Evolutionary conservation across 2,329 filamentous ascomycete species (phyloP).

Genomic region (Epichloe sibirici): DNA sequence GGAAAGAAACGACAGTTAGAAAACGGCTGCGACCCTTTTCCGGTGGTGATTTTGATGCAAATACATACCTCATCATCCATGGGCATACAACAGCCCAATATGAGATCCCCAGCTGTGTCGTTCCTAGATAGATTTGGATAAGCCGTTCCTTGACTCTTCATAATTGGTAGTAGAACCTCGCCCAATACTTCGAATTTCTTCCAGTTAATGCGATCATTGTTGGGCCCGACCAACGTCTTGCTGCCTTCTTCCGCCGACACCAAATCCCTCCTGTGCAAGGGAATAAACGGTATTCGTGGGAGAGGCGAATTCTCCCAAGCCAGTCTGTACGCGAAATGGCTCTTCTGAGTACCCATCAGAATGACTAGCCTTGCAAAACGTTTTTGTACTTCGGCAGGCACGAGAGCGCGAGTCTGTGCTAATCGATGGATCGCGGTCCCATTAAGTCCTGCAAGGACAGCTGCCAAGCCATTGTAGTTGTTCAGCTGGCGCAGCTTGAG

Average conservation of each 20-base stretch:
- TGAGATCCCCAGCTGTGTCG: constrained; percentile 58
- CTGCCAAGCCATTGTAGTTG: constrained; percentile 95
- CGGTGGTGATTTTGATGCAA: background rate
- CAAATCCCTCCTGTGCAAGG: constrained; percentile 77
- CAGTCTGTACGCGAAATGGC: constrained; percentile 87
- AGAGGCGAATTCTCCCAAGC: constrained; percentile 93
- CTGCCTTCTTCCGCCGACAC: constrained; percentile 90
- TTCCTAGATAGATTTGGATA: constrained; percentile 62
- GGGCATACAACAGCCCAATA: constrained; percentile 70
- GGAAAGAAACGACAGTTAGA: background rate
- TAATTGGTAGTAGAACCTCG: constrained; percentile 79
- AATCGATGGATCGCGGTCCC: constrained; percentile 77
- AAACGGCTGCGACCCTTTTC: background rate
- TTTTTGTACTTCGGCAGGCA: constrained; percentile 61
- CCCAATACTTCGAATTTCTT: constrained; percentile 95
- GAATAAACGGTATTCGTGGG: constrained; percentile 86
- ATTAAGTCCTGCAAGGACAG: constrained; percentile 85
- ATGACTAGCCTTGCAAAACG: constrained; percentile 81
- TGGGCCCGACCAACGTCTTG: constrained; percentile 68
- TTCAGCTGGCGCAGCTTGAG: constrained; percentile 78
- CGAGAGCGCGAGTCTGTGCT: constrained; percentile 62
- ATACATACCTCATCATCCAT: constrained; percentile 75
- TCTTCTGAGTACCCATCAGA: constrained; percentile 86
- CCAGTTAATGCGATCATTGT: constrained; percentile 79
- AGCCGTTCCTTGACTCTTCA: constrained; percentile 77